Percentiles rank a stretch among this genome's conserved stretches.
These are phyloP conservation scores for Penicillium sp. DNA, from an alignment of 2,329 filamentous ascomycete species.

Conservation along the genomic window DNA sequence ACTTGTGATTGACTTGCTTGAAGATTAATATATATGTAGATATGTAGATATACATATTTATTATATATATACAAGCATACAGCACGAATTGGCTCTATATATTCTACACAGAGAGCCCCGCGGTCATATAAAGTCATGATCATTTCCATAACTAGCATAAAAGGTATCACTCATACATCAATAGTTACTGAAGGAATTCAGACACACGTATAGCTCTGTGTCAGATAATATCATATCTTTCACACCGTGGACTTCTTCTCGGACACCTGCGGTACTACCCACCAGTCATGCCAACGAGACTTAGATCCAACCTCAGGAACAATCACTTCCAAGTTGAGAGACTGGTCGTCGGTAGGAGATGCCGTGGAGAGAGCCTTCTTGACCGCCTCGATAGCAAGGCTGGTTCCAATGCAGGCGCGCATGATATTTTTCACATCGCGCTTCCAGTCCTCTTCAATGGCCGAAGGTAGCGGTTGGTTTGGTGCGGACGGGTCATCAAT, in stretches of 20 bases:
- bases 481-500: conserved; percentile 17
- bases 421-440: conserved; percentile 60
- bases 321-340: conserved; percentile 34
- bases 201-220: background rate
- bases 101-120: background rate
- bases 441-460: conserved; percentile 62
- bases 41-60: background rate
- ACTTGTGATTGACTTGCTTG: background rate
- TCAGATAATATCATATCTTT: background rate
- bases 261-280: conserved; percentile 45
- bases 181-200: background rate
- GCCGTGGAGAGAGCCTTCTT: conserved; percentile 54
- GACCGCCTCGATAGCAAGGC: conserved; percentile 62
- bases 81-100: background rate
- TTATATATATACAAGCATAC: too few relatives aligned
- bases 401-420: conserved; percentile 69
- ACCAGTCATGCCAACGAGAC: conserved; percentile 48
- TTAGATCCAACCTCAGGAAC: conserved; percentile 43
- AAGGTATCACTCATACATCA: conserved; percentile 5
- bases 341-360: background rate
- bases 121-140: conserved; percentile 7
- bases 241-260: conserved; percentile 16
- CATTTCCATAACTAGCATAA: conserved; percentile 2
- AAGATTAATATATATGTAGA: background rate
- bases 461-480: conserved; percentile 36